Conservation (phyloP, 306 rosid species). For the Trifolium repens region DNA sequence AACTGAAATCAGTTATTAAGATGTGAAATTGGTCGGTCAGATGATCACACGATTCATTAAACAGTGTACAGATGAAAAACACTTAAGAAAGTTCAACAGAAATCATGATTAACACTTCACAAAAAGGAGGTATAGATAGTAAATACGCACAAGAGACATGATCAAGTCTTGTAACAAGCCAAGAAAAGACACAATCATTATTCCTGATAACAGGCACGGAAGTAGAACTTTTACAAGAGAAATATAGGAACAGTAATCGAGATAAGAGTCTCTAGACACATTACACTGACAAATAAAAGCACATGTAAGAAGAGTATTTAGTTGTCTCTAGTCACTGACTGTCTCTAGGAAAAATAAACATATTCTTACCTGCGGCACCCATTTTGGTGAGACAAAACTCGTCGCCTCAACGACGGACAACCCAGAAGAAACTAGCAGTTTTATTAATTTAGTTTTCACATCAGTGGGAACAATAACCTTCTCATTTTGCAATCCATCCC, state of each 20-base stretch:
- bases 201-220: background rate
- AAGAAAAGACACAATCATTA: no score
- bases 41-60: slow-evolving; percentile 20
- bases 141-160: no score
- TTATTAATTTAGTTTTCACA: slow-evolving; percentile 77
- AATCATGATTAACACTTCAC: slow-evolving; percentile 26
- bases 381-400: slow-evolving; percentile 95
- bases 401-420: slow-evolving; percentile 84
- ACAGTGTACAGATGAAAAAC: background rate
- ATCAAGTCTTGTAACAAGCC: no score
- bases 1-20: slow-evolving; percentile 56
- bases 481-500: slow-evolving; percentile 97
- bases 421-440: slow-evolving; percentile 80
- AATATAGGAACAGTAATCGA: slow-evolving; percentile 18
- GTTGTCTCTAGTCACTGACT: slow-evolving; percentile 5
- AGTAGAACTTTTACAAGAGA: background rate
- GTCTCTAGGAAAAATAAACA: slow-evolving; percentile 18
- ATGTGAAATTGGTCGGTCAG: slow-evolving; percentile 17
- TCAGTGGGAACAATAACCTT: slow-evolving; percentile 73
- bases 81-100: slow-evolving; percentile 11
- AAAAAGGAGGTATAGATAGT: slow-evolving; percentile 19
- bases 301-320: background rate
- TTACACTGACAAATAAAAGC: slow-evolving; percentile 28
- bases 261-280: slow-evolving; percentile 19
- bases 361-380: slow-evolving; percentile 86